Base-by-base conservation (phyloP, 345 rosid species). In the Aegle marmelos region DNA sequence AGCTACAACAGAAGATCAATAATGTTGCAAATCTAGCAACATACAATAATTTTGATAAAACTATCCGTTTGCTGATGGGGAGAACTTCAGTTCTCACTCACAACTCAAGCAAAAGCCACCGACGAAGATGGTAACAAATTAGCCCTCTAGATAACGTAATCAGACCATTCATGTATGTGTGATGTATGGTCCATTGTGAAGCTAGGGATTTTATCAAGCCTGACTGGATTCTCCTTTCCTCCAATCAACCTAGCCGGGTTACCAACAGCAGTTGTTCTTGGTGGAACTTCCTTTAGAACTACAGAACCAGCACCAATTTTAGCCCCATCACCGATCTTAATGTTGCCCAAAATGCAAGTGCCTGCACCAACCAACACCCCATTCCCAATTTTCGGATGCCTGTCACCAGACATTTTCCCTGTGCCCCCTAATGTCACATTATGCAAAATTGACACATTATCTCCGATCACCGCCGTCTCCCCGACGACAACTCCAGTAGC, bases 341-440 rank as follows among this genome's bases (percentile, higher is more conserved):
- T 89, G 61, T 90, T 93, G 69, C 97, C 99, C 89, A 95, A 80
- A 56, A 95, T 91, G 82, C 99, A 93, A 33, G 95, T 92, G 82
- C 96, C 97, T 0, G 98, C 98, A 66, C 99, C 99, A 62, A 93
- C 92, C 88, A 95, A 77, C 7, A 95, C 99, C 63, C 99, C 99
- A 66, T 95, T 89, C 0, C 98, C 98, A n/a, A 93, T 93, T 88
- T 95, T 95, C 0, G 98, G 98, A 41, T 95, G 99, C 79, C 99
- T 83, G 13, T 93, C 99, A 1, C 99, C 99, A 9, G 82, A 82
- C 73, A 58, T 83, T 84, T 95, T 95, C 36, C 99, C 99, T 0
- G 99, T 95, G 17, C 98, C 99, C 3, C 99, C 99, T 11, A 93
- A 83, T 4, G 99, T 93, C 24, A 95, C 98, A 71, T 93, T 92